phyloP scores from a whole-genome alignment of 1,284 basidiomycete genomes.

The Trametes polyzona region DNA sequence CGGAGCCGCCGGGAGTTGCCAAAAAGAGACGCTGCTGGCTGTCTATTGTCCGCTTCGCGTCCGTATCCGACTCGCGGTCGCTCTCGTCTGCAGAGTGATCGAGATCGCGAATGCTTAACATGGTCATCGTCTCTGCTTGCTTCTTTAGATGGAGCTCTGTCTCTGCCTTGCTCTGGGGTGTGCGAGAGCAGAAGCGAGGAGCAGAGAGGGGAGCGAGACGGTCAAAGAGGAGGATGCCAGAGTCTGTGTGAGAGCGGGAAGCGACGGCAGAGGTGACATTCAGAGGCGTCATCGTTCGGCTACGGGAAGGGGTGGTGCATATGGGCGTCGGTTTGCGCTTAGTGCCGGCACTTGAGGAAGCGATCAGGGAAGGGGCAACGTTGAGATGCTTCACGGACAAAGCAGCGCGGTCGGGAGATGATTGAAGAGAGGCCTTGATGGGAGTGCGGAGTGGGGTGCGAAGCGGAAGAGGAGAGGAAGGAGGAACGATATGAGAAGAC shows the following conservation, averaged over 20 bases:
- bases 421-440: conserved; percentile 44
- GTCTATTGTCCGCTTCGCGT: conserved; percentile 44
- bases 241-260: conserved; percentile 23
- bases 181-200: conserved; percentile 55
- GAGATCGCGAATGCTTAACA: conserved; percentile 62
- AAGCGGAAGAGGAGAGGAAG: conserved; percentile 37
- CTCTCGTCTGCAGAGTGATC: conserved; percentile 48
- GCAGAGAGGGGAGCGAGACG: conserved; percentile 67
- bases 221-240: conserved; percentile 46
- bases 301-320: conserved; percentile 45
- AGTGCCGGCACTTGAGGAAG: conserved; percentile 43
- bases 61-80: conserved; percentile 52
- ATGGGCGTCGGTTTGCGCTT: conserved; percentile 71
- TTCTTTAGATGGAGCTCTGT: conserved; percentile 62
- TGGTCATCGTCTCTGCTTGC: conserved; percentile 69
- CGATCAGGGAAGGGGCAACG: conserved; percentile 14
- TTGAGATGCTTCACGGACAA: conserved; percentile 40
- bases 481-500: conserved; percentile 42
- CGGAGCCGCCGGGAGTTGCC: conserved; percentile 16
- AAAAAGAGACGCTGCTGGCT: conserved; percentile 31
- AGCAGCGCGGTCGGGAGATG: conserved; percentile 31
- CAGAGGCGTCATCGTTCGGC: conserved; percentile 39
- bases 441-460: conserved; percentile 55
- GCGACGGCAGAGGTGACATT: conserved; percentile 32
- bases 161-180: conserved; percentile 64